These are phyloP conservation scores for Linaria vulgaris DNA, from an alignment of 257 asterid species.

Conservation along the genomic window DNA sequence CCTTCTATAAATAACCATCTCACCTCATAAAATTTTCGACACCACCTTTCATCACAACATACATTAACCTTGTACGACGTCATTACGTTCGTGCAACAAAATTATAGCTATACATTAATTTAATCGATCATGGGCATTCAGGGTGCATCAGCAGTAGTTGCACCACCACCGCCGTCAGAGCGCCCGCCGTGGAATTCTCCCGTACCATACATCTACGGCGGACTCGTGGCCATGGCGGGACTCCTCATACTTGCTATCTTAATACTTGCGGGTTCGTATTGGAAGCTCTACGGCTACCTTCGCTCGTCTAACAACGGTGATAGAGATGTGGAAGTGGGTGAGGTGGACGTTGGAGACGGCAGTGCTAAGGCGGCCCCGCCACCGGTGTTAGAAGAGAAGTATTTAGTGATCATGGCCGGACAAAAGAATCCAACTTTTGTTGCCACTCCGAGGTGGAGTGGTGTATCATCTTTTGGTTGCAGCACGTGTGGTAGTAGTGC, in stretches of 20 bases:
- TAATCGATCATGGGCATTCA: too few species aligned
- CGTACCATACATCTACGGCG: conserved; percentile 3
- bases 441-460: conserved; percentile 74
- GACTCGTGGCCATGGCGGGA: conserved; percentile 15
- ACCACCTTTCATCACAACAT: too few species aligned
- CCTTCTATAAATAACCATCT: too few species aligned
- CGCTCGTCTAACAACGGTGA: background rate
- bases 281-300: conserved; percentile 9
- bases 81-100: too few species aligned
- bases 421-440: conserved; percentile 75
- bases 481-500: too few species aligned
- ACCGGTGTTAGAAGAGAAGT: conserved; percentile 64
- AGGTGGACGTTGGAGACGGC: conserved; percentile 17
- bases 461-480: conserved; percentile 67
- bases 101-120: too few species aligned
- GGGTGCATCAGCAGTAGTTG: background rate
- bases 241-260: background rate
- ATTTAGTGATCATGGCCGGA: conserved; percentile 87
- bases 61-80: too few species aligned
- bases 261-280: conserved; percentile 11
- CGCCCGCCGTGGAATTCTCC: conserved; percentile 10
- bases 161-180: background rate
- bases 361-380: conserved; percentile 28
- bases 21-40: too few species aligned
- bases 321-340: conserved; percentile 35